A percentile compares a stretch with the other conserved stretches of the same genome.
Conservation (phyloP, 306 rosid genomes). For the Rosa chinensis region DNA sequence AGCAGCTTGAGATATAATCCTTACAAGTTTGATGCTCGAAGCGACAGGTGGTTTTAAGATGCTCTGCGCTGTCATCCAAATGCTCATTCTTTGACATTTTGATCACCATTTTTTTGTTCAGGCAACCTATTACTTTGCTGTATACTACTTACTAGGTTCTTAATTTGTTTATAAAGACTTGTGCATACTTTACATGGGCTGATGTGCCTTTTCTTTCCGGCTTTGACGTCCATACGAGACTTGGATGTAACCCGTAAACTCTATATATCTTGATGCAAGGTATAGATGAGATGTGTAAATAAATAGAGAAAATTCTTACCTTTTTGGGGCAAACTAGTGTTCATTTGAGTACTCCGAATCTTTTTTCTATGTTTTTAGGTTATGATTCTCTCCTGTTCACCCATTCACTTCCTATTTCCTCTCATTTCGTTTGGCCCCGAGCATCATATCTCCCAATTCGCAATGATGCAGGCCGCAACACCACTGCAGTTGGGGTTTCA, state of each 20-base stretch:
- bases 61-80: not conserved
- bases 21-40: slow-evolving; percentile 25
- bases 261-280: not conserved
- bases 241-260: not conserved
- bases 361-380: not conserved
- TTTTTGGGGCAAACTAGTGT: not conserved
- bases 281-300: not conserved
- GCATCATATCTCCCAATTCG: not conserved
- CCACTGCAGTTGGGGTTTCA: not conserved
- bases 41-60: slow-evolving; percentile 11
- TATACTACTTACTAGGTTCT: slow-evolving; percentile 5
- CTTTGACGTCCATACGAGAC: not conserved
- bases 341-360: not conserved
- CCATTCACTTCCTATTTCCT: not conserved
- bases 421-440: not conserved
- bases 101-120: slow-evolving; percentile 26
- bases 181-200: slow-evolving; percentile 12
- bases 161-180: not conserved
- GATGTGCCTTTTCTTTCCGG: not conserved
- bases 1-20: slow-evolving; percentile 26
- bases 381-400: not conserved
- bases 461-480: not conserved
- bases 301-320: not conserved
- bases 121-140: slow-evolving; percentile 17
- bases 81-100: slow-evolving; percentile 2